These are phyloP conservation scores for Nakaseomyces bracarensis DNA, from an alignment of 1,139 yeast genomes.

Conservation along the genomic window DNA sequence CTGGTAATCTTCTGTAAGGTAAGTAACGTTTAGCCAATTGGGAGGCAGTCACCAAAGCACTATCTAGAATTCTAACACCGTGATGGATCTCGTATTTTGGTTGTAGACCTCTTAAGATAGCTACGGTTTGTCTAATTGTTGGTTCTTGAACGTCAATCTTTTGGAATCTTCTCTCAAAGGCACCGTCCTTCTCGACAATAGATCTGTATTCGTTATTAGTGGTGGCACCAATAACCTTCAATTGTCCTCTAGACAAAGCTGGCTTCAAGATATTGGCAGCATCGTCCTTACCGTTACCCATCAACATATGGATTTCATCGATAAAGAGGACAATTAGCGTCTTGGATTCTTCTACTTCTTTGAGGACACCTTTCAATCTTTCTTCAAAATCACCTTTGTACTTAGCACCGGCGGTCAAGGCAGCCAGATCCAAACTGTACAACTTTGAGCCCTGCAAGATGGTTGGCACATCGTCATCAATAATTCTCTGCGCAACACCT, in stretches of 20 bases:
- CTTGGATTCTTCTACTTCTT: slow-evolving; percentile 83
- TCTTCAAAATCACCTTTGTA: slow-evolving; percentile 98
- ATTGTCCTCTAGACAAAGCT: slow-evolving; percentile 89
- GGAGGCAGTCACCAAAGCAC: slow-evolving; percentile 92
- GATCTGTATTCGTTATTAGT: slow-evolving; percentile 91
- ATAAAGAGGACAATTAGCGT: slow-evolving; percentile 82
- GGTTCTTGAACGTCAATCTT: slow-evolving; percentile 94
- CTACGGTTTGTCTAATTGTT: slow-evolving; percentile 84
- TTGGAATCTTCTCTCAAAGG: slow-evolving; percentile 97
- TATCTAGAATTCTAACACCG: slow-evolving; percentile 92
- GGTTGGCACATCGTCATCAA: slow-evolving; percentile 90
- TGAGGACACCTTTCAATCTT: slow-evolving; percentile 89
- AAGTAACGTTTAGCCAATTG: slow-evolving; percentile 90
- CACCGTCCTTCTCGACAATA: slow-evolving; percentile 92
- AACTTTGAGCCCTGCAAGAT: slow-evolving; percentile 72
- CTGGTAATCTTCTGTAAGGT: slow-evolving; percentile 94
- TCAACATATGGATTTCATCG: slow-evolving; percentile 96
- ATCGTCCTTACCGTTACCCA: slow-evolving; percentile 94
- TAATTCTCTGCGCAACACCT: slow-evolving; percentile 96
- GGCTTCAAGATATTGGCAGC: slow-evolving; percentile 97
- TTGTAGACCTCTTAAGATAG: slow-evolving; percentile 92
- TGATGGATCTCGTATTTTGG: slow-evolving; percentile 96
- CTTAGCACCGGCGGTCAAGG: slow-evolving; percentile 96
- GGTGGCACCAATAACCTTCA: slow-evolving; percentile 98
- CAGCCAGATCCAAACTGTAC: slow-evolving; percentile 86